These are phyloP conservation scores for Eucalyptus cladocalyx DNA, from an alignment of 345 rosid species.

Conservation along the genomic window DNA sequence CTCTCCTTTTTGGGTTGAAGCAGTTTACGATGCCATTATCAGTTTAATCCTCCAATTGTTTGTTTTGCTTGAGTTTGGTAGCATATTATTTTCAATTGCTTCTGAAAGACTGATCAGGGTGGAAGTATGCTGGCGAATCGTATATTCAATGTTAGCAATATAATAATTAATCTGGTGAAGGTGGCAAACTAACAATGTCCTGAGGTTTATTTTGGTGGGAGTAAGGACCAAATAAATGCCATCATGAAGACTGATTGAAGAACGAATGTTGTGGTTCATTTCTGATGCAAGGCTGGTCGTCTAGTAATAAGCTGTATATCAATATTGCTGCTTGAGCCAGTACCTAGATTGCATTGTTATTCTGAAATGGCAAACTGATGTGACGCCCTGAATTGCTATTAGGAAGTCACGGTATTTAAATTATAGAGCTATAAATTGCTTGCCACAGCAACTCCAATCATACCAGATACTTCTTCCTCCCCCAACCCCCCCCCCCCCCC, in stretches of 20 bases:
- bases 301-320: not conserved
- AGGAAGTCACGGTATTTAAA: not conserved
- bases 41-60: not conserved
- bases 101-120: not conserved
- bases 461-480: not conserved
- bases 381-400: not conserved
- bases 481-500: not conserved
- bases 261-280: not conserved
- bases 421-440: not conserved
- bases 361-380: not conserved
- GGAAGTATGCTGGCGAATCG: not conserved
- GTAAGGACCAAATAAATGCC: not conserved
- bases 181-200: not conserved
- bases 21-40: not conserved
- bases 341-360: not conserved
- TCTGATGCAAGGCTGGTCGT: not conserved
- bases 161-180: not conserved
- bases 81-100: not conserved
- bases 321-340: not conserved
- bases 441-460: not conserved
- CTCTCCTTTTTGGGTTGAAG: not conserved
- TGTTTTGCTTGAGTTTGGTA: not conserved
- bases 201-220: not conserved
- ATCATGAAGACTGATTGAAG: not conserved
- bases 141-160: not conserved